Base-by-base conservation (phyloP, 306 rosid species). In the Dicorynia guianensis region DNA sequence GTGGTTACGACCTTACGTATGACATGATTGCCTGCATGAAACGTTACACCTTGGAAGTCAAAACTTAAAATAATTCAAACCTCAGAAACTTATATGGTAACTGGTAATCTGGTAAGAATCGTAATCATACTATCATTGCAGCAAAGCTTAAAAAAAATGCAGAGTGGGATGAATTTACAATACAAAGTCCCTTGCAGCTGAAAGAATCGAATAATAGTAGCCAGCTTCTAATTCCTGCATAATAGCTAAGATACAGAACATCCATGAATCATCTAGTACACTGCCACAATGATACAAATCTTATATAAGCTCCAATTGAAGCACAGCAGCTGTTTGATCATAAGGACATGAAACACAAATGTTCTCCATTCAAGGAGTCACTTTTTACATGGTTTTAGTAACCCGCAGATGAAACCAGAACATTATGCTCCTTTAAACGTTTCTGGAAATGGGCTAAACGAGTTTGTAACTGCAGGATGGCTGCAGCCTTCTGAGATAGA, bases 401-500 rank as follows among this genome's bases (percentile, higher is more conserved):
- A 43, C 96, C 96, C n/a, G 88, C 76, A 62, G 98, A 88, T 48
- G 97, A 85, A 62, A 89, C 88, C 72, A 96, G 83, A 72, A 93
- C 96, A 64, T 93, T 89, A 74, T 89, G 94, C 83, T 96, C 99
- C 85, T 96, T 96, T 65, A 96, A 85, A 61, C 93, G 97, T 85
- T 91, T 92, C 91, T 93, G 97, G 75, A 96, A 96, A 75, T 90
- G 87, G 66, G 97, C 93, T 82, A 96, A 85, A 74, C 86, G 99
- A 58, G 78, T 93, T 78, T 96, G 99, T 69, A 96, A 75, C 85
- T 96, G 96, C 83, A 90, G 78, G 80, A 96, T 96, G 75, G 91
- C 97, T 46, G 98, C 89, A 70, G 99, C 96, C 87, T 96, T 96
- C 86, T 96, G 99, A 61, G 99, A 96, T 74, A 96, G 89, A 89